Evolutionary conservation across 2,329 filamentous ascomycete genomes (phyloP).

Genomic region (Endothia cerciana): DNA sequence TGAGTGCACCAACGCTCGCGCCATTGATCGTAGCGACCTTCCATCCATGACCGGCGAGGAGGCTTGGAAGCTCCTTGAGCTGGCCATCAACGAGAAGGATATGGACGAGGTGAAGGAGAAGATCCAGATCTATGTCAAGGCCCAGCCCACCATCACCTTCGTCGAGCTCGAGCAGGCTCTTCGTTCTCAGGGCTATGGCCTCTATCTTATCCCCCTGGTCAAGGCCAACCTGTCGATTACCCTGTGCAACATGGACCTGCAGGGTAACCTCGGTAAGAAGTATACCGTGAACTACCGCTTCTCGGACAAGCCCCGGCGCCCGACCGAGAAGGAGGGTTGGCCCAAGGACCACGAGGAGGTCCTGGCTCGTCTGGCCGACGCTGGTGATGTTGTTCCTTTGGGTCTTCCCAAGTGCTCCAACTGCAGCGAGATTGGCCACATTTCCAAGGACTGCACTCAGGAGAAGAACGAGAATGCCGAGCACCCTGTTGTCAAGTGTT

Average conservation of each 20-base stretch:
- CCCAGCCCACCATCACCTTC: constrained; percentile 61
- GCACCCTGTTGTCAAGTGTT: constrained; percentile 59
- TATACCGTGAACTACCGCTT: constrained; percentile 68
- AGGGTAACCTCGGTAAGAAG: constrained; percentile 68
- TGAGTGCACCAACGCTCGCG: constrained; percentile 63
- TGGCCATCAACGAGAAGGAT: constrained; percentile 58
- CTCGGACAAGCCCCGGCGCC: constrained; percentile 58
- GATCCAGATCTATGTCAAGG: constrained; percentile 64
- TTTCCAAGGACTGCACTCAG: constrained; percentile 60
- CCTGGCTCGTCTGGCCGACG: constrained; percentile 64
- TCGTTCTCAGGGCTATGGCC: constrained; percentile 54
- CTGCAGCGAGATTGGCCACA: constrained; percentile 68
- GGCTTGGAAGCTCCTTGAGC: constrained; percentile 61
- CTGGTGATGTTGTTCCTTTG: constrained; percentile 65
- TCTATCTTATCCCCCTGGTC: constrained; percentile 68
- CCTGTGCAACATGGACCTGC: constrained; percentile 73
- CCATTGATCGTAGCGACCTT: constrained; percentile 57
- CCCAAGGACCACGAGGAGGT: constrained; percentile 64
- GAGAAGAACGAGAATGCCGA: constrained; percentile 54
- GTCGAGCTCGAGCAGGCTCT: constrained; percentile 64
- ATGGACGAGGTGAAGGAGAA: constrained; percentile 66
- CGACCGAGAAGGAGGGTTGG: constrained; percentile 63
- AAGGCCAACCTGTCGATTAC: constrained; percentile 56
- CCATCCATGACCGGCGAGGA: constrained; percentile 54
- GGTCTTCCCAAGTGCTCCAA: constrained; percentile 65